phyloP scores from a whole-genome alignment of 1,139 yeast species.

The Taiozyma onychis region DNA sequence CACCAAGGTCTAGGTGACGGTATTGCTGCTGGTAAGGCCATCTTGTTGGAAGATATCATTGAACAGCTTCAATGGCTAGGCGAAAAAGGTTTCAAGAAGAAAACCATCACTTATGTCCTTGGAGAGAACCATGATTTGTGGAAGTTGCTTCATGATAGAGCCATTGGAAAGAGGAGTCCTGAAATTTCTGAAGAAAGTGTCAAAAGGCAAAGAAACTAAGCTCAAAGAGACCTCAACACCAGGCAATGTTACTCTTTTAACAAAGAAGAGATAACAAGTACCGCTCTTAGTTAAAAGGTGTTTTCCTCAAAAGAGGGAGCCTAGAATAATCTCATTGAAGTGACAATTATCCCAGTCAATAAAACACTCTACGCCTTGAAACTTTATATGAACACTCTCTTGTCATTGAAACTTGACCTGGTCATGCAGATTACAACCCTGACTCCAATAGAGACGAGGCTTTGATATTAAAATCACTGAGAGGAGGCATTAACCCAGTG shows the following conservation, averaged over 20 bases:
- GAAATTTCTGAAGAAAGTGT: constrained; percentile 4
- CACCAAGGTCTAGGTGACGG: constrained; percentile 75
- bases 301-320: no score
- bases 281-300: no score
- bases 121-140: constrained; percentile 82
- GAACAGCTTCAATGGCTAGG: constrained; percentile 58
- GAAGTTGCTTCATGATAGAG: constrained; percentile 23
- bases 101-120: constrained; percentile 48
- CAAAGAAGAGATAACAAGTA: no score
- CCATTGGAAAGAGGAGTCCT: background rate
- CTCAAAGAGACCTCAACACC: background rate
- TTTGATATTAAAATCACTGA: no score
- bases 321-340: no score
- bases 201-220: background rate
- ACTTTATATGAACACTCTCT: no score
- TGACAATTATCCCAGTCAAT: no score
- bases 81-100: constrained; percentile 42
- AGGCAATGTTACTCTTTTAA: background rate
- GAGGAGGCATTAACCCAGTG: no score
- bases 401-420: no score
- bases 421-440: no score
- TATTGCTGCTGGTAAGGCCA: constrained; percentile 72
- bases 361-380: no score
- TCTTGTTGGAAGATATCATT: constrained; percentile 75
- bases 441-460: no score